A percentile compares a stretch with the other conserved stretches of the same genome.
Evolutionary conservation across 371 early-diverging fungal genomes (phyloP).

Genomic region (Synchytrium microbalum): DNA sequence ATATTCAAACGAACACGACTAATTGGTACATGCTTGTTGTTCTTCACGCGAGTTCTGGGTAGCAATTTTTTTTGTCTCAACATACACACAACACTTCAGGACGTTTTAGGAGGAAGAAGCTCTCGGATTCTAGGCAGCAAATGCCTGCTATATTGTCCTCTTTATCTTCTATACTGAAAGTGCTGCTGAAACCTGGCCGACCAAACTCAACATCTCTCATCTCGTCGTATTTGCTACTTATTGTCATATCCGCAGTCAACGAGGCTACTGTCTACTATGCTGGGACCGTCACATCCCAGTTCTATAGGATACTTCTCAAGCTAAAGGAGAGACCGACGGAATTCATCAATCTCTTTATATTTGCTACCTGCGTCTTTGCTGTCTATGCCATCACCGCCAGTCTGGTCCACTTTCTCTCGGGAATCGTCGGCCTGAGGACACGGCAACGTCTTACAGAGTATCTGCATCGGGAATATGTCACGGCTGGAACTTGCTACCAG

Average conservation of each 20-base stretch:
- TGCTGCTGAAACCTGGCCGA: no score
- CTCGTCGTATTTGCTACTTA: constrained; percentile 37
- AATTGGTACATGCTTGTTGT: no score
- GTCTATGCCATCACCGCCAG: constrained; percentile 8
- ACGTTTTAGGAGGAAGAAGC: no score
- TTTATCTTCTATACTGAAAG: no score
- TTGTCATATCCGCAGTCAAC: constrained; percentile 34
- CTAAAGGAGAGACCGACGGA: constrained; percentile 48
- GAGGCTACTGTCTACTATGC: constrained; percentile 62
- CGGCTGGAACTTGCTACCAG: neutral
- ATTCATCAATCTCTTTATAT: constrained; percentile 45
- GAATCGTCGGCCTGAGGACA: constrained; percentile 11
- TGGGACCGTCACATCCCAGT: constrained; percentile 62
- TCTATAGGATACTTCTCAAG: constrained; percentile 60
- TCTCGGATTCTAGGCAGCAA: no score
- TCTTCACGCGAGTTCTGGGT: no score
- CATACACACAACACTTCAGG: no score
- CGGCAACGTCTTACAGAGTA: constrained; percentile 44
- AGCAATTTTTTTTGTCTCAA: no score
- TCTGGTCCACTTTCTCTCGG: constrained; percentile 11
- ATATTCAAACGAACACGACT: no score
- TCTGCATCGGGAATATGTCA: constrained; percentile 20
- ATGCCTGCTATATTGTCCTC: no score
- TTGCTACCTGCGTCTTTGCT: constrained; percentile 48
- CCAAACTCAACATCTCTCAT: no score